These are phyloP conservation scores for Talaromyces marneffei DNA, from an alignment of 2,329 filamentous ascomycete species.

Conservation along the genomic window DNA sequence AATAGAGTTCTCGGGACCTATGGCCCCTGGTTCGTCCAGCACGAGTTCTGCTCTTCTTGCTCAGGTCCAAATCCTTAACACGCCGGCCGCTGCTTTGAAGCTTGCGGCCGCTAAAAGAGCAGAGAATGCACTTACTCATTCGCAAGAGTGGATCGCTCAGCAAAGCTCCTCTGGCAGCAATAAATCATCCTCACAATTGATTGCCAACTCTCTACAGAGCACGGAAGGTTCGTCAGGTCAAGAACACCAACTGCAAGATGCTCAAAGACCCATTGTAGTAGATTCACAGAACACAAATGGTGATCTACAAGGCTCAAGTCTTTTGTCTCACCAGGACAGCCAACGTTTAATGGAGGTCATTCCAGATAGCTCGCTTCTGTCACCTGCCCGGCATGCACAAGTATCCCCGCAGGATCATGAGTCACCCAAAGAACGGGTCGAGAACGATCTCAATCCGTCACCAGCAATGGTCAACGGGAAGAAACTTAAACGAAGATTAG, in stretches of 20 bases:
- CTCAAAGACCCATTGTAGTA: not conserved
- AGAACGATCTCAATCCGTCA: not conserved
- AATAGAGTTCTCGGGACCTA: conserved; percentile 20
- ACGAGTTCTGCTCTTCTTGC: conserved; percentile 15
- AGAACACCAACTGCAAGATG: not conserved
- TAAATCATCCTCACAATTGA: conserved; percentile 30
- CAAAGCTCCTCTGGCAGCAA: conserved; percentile 20
- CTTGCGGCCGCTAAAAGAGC: not conserved
- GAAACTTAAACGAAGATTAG: conserved; percentile 3
- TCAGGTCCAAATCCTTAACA: conserved; percentile 31
- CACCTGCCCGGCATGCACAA: conserved; percentile 6
- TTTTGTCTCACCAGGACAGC: conserved; percentile 12
- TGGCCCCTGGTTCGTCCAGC: conserved; percentile 21
- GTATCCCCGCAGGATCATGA: not conserved
- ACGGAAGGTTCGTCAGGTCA: conserved; percentile 13
- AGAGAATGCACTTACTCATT: not conserved
- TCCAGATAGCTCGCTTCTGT: conserved; percentile 9
- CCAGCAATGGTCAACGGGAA: not conserved
- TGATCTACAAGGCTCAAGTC: not conserved
- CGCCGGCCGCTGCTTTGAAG: conserved; percentile 20
- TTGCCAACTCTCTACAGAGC: conserved; percentile 30
- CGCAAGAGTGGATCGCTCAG: not conserved
- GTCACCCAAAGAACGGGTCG: not conserved
- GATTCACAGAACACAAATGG: conserved; percentile 8
- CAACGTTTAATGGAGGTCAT: conserved; percentile 7